Base-by-base conservation (phyloP, 352 stramenopile species). In the Globisporangium lucens region DNA sequence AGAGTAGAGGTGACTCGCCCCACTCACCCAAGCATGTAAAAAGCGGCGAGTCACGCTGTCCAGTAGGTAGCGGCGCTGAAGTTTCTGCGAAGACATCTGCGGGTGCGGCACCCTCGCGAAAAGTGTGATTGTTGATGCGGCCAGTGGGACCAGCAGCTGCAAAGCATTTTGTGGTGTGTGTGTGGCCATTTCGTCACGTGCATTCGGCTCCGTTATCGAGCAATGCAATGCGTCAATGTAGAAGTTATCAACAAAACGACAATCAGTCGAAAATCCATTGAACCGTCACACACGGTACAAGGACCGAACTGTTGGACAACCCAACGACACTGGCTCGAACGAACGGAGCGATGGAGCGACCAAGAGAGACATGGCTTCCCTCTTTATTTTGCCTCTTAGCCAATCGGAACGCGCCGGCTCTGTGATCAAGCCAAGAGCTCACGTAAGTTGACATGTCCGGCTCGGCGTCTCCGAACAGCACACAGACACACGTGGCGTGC, bases 321-420 rank as follows among this genome's bases (percentile, higher is more conserved):
- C 20, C 36, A 61, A 61, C 9, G 2, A 22, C 22, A 46, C 55
- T 24, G 38, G 57, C 38, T 63, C 22, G 57, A 63, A 51, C 27
- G 53, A 38, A 56, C 8, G n/a, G 55, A 20, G 35, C n/a, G 3
- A 24, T 30, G 35, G 22, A 59, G n/a, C 51, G 29, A 61, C 9
- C 15, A 15, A 62, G 56, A 62, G 56, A 62, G 56, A 62, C 22
- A 63, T 63, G 57, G 57, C 35, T 63, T 63, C 57, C n/a, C 29
- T 51, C 33, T 35, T 43, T 41, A 17, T 60, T 43, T 60, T 12
- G 5, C 13, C n/a, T 29, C 20, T 22, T 7, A 59, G 55, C 55
- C 55, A 43, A 58, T 38, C 52, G 33, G 52, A 38, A 3, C 43
- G 43, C 43, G 43, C 43, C 43, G 43, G 43, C 13, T 30, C 24